Evolutionary conservation across 1,284 basidiomycete species (phyloP), one percentile per base, ranked within the genome.

Genomic region (Xanthoconium separans): DNA sequence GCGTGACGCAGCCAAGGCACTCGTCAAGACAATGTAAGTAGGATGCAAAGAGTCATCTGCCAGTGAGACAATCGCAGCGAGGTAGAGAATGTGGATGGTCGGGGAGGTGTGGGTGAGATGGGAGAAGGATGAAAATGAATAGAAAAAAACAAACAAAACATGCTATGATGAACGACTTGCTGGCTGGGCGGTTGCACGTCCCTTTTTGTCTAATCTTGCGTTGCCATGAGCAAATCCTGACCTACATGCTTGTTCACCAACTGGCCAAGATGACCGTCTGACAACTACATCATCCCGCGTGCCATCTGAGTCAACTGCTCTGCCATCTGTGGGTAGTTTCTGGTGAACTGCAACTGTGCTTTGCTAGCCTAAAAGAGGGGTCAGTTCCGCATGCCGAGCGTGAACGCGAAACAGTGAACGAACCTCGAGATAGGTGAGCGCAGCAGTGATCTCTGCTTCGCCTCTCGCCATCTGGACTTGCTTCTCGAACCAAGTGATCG

Each of bases 391-490:
- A n/a, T 31, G 47, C n/a, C n/a, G 42, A 44, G 57, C 4, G 34
- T 55, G 40, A 52, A 53, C 37, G 18, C 29, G 51, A 33, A 47
- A 42, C 22, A 10, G 16, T 22, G 2, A 11, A 22, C 84, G 61
- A 62, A 87, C 87, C 70, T 84, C 89, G 78, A 89, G 83, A 73
- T 92, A 97, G 22, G 92, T 94, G 68, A 98, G 76, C 33, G 95
- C 91, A 68, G 89, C 92, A 49, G 90, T 78, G 58, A 99, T 77
- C 78, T 99, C 97, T 0, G 85, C 85, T 73, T 98, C 95, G 37
- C 91, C 96, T 70, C 96, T 79, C 16, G 95, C 93, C 57, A 99
- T 81, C 66, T 93, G 83, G 1, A 87, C 86, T 67, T 92, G 90
- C 65, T 85, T 82, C 67, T 87, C 83, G 67, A 99, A 98, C 84